phyloP scores from a whole-genome alignment of 345 rosid genomes.

The Combretum micranthum region DNA sequence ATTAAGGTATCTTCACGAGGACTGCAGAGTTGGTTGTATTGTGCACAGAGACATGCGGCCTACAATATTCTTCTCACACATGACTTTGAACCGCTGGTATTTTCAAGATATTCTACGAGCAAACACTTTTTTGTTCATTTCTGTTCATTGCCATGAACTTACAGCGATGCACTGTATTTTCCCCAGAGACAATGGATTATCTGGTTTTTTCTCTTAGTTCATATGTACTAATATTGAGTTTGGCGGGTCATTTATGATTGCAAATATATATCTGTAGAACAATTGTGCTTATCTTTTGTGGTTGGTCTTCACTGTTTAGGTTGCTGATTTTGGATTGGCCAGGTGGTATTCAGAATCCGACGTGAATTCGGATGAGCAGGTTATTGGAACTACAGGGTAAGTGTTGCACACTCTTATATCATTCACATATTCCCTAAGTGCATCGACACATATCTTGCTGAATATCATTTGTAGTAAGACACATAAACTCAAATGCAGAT shows the following conservation, averaged over 20 bases:
- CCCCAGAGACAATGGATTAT: neutral
- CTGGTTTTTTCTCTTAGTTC: too few relatives aligned
- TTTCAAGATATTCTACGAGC: neutral
- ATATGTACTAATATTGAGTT: neutral
- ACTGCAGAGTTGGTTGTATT: conserved; percentile 74
- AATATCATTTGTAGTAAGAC: neutral
- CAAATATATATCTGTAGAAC: neutral
- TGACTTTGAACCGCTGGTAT: conserved; percentile 71
- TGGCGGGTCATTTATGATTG: neutral
- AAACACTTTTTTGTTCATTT: neutral
- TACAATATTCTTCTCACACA: conserved; percentile 60
- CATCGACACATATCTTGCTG: neutral
- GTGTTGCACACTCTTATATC: neutral
- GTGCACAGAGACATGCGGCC: conserved; percentile 63
- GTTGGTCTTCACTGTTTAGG: conserved; percentile 20
- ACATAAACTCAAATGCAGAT: conserved; percentile 29
- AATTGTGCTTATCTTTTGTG: neutral
- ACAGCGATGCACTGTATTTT: neutral
- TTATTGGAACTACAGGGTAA: conserved; percentile 56
- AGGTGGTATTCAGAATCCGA: conserved; percentile 52
- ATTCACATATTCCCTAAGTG: neutral
- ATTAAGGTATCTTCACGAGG: conserved; percentile 69
- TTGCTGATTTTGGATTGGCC: conserved; percentile 74
- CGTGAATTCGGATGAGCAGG: conserved; percentile 24
- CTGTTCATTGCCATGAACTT: neutral